Conservation (phyloP, 805 yeast genomes). For the Ogataea neopini region DNA sequence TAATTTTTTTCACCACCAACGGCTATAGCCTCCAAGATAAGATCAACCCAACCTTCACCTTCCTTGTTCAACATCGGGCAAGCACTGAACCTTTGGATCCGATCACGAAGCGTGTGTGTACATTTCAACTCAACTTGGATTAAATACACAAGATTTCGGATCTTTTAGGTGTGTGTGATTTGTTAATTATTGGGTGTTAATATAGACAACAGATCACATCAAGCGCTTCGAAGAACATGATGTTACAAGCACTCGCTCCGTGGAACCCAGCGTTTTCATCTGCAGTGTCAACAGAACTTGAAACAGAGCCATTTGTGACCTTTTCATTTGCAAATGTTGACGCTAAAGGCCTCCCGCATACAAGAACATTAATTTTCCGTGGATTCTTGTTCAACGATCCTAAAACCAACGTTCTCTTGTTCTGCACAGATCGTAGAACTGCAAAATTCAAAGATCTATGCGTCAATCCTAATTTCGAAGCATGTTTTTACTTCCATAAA, state of each 20-base stretch:
- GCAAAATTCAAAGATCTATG: constrained; percentile 56
- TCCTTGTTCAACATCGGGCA: background rate
- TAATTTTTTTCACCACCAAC: background rate
- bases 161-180: background rate
- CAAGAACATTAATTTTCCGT: constrained; percentile 68
- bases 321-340: constrained; percentile 74
- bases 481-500: constrained; percentile 69
- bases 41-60: background rate
- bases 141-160: background rate
- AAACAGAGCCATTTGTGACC: constrained; percentile 50
- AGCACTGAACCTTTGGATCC: background rate
- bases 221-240: background rate
- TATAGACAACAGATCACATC: background rate
- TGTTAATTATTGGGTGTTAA: background rate
- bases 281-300: constrained; percentile 50
- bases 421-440: constrained; percentile 73
- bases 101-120: background rate
- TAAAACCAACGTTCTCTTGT: constrained; percentile 63
- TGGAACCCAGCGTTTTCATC: constrained; percentile 71
- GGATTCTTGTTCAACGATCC: constrained; percentile 75
- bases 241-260: constrained; percentile 52
- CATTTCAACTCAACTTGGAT: background rate
- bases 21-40: background rate
- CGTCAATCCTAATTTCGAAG: constrained; percentile 62
- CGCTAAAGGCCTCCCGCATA: constrained; percentile 53